Evolutionary conservation across 208 protist species (phyloP).

Genomic region (Acanthamoeba lenticulata): DNA sequence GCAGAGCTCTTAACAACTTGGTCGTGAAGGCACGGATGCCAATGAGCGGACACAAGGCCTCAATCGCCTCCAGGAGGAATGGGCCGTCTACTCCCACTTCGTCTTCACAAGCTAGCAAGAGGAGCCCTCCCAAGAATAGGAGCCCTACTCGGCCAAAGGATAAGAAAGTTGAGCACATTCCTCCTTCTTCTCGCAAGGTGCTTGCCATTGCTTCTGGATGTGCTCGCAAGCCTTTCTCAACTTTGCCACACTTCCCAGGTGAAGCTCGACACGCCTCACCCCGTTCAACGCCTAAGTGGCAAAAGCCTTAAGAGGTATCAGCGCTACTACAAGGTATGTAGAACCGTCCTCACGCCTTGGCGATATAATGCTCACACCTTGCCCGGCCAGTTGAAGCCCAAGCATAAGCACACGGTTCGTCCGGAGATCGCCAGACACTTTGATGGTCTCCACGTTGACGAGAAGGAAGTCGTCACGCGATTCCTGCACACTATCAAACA

Average conservation of each 20-base stretch:
- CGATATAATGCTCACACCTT: too few species aligned
- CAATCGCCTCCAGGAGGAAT: too few species aligned
- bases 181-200: background rate
- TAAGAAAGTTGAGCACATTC: background rate
- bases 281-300: background rate
- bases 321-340: background rate
- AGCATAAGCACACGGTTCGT: background rate
- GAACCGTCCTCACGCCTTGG: background rate
- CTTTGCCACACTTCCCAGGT: too few species aligned
- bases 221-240: too few species aligned
- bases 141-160: background rate
- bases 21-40: too few species aligned
- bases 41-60: too few species aligned
- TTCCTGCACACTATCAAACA: background rate
- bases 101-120: background rate
- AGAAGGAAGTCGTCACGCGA: background rate
- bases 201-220: background rate
- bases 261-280: background rate
- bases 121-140: background rate
- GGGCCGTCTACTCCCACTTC: background rate
- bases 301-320: conserved; percentile 16
- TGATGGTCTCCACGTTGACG: background rate
- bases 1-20: too few species aligned
- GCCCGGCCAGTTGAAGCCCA: background rate
- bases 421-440: conserved; percentile 3